Base-by-base conservation (phyloP, 2,329 filamentous ascomycete species). In the Pseudogymnoascus sp. region DNA sequence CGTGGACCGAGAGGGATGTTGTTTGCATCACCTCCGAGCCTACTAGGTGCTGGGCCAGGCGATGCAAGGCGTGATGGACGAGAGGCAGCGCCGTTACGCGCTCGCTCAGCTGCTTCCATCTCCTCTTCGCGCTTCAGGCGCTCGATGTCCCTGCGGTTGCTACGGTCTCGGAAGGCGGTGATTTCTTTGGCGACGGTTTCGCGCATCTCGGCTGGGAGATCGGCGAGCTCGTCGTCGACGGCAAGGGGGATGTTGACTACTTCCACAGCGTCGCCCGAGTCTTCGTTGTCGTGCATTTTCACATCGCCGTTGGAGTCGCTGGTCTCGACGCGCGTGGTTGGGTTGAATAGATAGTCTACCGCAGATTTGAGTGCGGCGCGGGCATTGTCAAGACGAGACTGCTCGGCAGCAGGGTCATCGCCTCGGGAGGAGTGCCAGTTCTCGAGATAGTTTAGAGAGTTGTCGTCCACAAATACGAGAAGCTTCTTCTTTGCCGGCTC, bases 121-220 rank as follows among this genome's bases (percentile, higher is more conserved):
- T 97, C 93, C 73, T 99, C 95, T 75, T 99, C 95, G 49, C 88
- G 83, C 71, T 88, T 87, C 37, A 96, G 78, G 3, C 95, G 89
- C 75, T 99, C 95, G 71, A 96, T 78, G 72, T 99, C 95, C 40
- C 93, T 84, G 65, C 89, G 86, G 64, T 87, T 96, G 69, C 93
- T 97, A 18, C 93, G 84, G 68, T 99, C 95, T 67, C 95, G 84
- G 79, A 99, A 99, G 0, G 93, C 90, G 0, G 91, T 88, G 70
- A 99, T 99, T 74, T 99, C 96, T 63, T 88, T 88, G 0, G 95
- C 91, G 14, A 99, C 95, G 0, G 91, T 93, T 73, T 96, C 95
- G 23, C 95, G 88, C 91, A 96, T 96, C 73, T 97, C 95, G 0
- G 91, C 88, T 0, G 95, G 95, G 58, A 99, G 97, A 70, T 99